Base-by-base conservation (phyloP, 2,329 filamentous ascomycete genomes). In the Dactylonectria estremocensis region DNA sequence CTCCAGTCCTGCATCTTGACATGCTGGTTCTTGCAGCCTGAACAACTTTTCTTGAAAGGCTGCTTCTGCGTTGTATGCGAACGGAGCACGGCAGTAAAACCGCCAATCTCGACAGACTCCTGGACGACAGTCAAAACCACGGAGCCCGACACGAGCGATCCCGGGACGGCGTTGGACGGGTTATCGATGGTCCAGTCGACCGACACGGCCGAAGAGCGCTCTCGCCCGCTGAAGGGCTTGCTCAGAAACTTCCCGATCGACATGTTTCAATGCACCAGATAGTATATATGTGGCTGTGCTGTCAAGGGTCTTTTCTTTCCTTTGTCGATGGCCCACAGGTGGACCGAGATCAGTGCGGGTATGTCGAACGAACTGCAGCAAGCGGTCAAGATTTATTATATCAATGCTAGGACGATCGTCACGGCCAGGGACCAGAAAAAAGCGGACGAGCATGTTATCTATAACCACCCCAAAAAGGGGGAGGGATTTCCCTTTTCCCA, bases 61-160 rank as follows among this genome's bases (percentile, higher is more conserved):
- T 92, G 92, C 86, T 95, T 97, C 72, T 93, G 93, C 18, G 88
- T 89, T 50, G 91, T 88, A 72, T 89, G 90, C 68, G 92, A 88
- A 73, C 88, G 85, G 67, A 98, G 87, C 61, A 84, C 87, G 81
- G 95, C 92, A 57, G 88, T 87, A 77, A 97, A 91, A 63, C 86
- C 89, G 64, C 93, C 90, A 45, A 97, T 81, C 45, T 93, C 86
- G 64, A 92, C 83, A 3, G 80, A 79, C 5, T 89, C 87, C 58
- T 94, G 91, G 68, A 87, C 87, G 74, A 97, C 88, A 35, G 89
- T 85, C 57, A 97, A 81, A 73, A 91, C 89, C 71, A 98, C 83
- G 78, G 94, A 92, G 22, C 94, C 94, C 1, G 94, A 96, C 53
- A 97, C 88, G 67, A 97, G 84, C 4, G 94, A 94, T 61, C 95